These are phyloP conservation scores for Capillidium rhysosporum DNA, from an alignment of 371 early-diverging fungal genomes.

Conservation along the genomic window DNA sequence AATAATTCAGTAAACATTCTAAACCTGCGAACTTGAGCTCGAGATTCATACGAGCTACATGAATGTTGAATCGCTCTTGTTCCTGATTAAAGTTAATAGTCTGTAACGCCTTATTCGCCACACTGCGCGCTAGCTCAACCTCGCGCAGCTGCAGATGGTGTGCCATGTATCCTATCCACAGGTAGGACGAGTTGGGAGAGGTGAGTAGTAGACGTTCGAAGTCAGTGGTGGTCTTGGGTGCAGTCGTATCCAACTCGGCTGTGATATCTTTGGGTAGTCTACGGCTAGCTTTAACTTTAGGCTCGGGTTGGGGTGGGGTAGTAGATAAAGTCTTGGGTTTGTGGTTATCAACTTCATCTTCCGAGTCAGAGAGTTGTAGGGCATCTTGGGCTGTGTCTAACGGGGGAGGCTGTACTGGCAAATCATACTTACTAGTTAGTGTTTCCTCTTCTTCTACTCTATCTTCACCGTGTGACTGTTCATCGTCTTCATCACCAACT, in stretches of 20 bases:
- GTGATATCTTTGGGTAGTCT: slow-evolving; percentile 25
- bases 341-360: slow-evolving; percentile 16
- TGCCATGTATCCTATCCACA: slow-evolving; percentile 98
- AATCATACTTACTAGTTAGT: not conserved
- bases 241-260: slow-evolving; percentile 25
- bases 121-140: slow-evolving; percentile 72
- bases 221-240: slow-evolving; percentile 40
- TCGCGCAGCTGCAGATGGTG: slow-evolving; percentile 78
- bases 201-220: slow-evolving; percentile 80
- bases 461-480: slow-evolving; percentile 12
- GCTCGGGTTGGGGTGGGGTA: not conserved
- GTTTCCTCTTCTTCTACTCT: slow-evolving; percentile 25
- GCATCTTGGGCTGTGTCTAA: slow-evolving; percentile 24
- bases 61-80: slow-evolving; percentile 87
- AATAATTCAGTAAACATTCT: slow-evolving; percentile 50
- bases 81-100: slow-evolving; percentile 84
- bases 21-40: slow-evolving; percentile 81
- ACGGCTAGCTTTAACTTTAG: slow-evolving; percentile 4
- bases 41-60: slow-evolving; percentile 83
- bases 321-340: slow-evolving; percentile 8
- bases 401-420: no score
- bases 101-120: slow-evolving; percentile 83
- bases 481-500: slow-evolving; percentile 14
- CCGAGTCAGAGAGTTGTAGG: slow-evolving; percentile 19
- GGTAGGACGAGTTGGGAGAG: slow-evolving; percentile 83